phyloP scores from a whole-genome alignment of 192 early-diverging fungal species.

The Coemansia sp. region DNA sequence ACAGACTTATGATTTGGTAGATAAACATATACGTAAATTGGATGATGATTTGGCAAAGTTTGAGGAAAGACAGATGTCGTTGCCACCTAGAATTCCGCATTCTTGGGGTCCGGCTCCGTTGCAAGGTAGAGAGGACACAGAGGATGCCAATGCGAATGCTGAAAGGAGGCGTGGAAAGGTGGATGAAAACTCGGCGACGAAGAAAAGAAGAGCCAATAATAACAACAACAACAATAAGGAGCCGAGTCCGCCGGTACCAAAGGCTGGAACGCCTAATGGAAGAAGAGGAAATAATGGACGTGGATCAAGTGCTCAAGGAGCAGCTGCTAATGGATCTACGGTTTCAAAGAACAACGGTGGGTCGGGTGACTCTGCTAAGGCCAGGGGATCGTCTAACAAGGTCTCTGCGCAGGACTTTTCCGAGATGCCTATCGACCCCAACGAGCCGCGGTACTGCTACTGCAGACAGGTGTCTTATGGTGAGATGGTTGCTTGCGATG shows the following conservation, averaged over 20 bases:
- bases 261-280: conserved; percentile 21
- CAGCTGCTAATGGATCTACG: background rate
- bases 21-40: conserved; percentile 82
- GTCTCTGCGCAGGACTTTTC: conserved; percentile 31
- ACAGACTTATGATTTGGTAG: conserved; percentile 92
- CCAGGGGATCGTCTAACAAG: conserved; percentile 15
- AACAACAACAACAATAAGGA: background rate
- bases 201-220: background rate
- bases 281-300: conserved; percentile 13
- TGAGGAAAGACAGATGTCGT: conserved; percentile 86
- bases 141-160: background rate
- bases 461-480: conserved; percentile 95
- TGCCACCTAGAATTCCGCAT: conserved; percentile 41
- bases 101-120: conserved; percentile 23
- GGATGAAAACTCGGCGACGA: background rate
- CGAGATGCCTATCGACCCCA: conserved; percentile 88
- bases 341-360: conserved; percentile 3
- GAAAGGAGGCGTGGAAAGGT: background rate
- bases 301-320: background rate
- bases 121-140: conserved; percentile 7
- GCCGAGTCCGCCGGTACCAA: conserved; percentile 5
- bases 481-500: conserved; percentile 96
- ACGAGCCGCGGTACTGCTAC: conserved; percentile 96
- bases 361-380: conserved; percentile 4
- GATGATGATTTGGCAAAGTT: conserved; percentile 92